Evolutionary conservation across 441 rosid species (phyloP).

Genomic region (Corymbia citriodora): DNA sequence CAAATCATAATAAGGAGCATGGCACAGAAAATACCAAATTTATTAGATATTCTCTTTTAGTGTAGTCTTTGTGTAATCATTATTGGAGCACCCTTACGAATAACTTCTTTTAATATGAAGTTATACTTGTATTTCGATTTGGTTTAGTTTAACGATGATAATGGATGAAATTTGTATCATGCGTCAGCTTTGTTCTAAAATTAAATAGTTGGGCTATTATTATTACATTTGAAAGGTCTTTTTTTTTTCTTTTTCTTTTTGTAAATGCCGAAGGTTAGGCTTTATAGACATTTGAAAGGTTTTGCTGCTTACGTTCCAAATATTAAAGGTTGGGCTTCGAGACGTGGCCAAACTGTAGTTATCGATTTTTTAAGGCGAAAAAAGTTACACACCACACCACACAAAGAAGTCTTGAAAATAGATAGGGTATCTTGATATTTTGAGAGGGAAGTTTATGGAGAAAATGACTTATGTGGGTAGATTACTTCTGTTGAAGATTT

Average conservation of each 20-base stretch:
- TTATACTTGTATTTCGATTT: not conserved
- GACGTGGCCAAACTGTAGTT: not conserved
- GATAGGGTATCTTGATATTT: not conserved
- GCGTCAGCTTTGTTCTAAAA: not conserved
- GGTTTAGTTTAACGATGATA: not conserved
- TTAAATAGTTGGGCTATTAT: not conserved
- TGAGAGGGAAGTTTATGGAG: not conserved
- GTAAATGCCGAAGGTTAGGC: not conserved
- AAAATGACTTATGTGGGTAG: not conserved
- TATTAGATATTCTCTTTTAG: too few species aligned
- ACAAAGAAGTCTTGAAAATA: too few species aligned
- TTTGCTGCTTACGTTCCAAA: not conserved
- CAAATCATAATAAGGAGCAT: not conserved
- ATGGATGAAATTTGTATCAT: not conserved
- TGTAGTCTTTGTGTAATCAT: not conserved
- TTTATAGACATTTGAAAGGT: not conserved
- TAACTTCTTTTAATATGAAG: not conserved
- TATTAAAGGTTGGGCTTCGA: not conserved
- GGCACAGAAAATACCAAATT: accelerated
- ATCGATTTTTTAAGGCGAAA: not conserved
- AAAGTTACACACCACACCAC: not conserved
- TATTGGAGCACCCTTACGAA: not conserved
- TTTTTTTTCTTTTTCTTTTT: not conserved
- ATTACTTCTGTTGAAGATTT: not conserved
- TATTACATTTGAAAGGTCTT: not conserved